These are phyloP conservation scores for Trichosanthes truncata DNA, from an alignment of 306 rosid genomes.

Conservation along the genomic window DNA sequence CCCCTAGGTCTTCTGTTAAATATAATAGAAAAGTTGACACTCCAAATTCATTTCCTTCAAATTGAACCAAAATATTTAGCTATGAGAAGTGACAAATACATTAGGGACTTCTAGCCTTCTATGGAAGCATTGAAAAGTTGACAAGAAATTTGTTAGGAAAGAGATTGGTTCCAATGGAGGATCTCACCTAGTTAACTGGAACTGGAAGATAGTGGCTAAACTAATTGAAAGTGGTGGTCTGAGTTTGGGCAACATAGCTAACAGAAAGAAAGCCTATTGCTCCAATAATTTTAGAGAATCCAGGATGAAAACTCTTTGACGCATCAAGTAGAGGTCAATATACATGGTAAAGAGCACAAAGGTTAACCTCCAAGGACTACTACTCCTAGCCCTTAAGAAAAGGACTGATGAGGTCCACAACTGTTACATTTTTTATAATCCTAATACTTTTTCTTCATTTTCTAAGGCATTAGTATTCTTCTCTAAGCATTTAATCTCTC, in stretches of 20 bases:
- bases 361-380: neutral
- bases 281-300: neutral
- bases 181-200: neutral
- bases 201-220: neutral
- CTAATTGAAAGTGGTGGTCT: neutral
- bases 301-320: neutral
- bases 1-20: neutral
- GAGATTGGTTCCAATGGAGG: neutral
- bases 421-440: neutral
- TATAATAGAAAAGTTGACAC: neutral
- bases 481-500: neutral
- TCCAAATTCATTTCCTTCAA: neutral
- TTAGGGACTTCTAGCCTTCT: neutral
- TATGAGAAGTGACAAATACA: neutral
- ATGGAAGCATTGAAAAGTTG: neutral
- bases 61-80: neutral
- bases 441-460: neutral
- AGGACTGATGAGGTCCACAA: neutral
- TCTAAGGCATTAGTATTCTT: neutral
- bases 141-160: neutral
- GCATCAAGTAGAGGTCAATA: neutral
- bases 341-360: neutral
- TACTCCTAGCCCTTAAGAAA: neutral
- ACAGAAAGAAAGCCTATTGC: neutral
- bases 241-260: neutral